phyloP scores from a whole-genome alignment of 441 rosid genomes.

The Croton laevigatus region DNA sequence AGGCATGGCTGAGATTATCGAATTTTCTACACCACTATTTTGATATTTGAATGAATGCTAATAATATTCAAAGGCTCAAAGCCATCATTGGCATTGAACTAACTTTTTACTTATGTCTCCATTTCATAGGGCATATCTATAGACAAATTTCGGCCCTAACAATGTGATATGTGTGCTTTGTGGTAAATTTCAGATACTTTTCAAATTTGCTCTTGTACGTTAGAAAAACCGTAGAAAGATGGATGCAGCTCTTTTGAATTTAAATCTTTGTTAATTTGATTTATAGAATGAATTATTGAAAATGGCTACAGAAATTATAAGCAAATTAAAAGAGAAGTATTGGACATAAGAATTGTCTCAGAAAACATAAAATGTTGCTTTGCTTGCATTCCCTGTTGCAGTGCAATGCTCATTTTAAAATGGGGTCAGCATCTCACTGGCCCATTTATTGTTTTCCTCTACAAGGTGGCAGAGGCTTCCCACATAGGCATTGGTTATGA shows the following conservation, averaged over 20 bases:
- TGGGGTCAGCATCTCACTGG: conserved; percentile 71
- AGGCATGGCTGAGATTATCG: conserved; percentile 3
- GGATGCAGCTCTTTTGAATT: background rate
- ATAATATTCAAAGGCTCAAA: conserved; percentile 13
- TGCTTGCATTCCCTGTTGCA: conserved; percentile 23
- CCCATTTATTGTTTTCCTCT: conserved; percentile 39
- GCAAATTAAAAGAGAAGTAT: conserved; percentile 25
- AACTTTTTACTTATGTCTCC: conserved; percentile 11
- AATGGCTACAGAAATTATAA: conserved; percentile 28
- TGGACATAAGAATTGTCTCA: conserved; percentile 26
- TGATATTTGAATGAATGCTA: conserved; percentile 11
- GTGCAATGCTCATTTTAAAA: conserved; percentile 20
- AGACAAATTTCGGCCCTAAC: conserved; percentile 9
- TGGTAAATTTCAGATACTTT: background rate
- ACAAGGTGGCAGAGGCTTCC: conserved; percentile 86
- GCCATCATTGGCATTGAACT: conserved; percentile 21
- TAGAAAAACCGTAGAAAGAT: background rate
- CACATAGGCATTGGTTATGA: conserved; percentile 90
- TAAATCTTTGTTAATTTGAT: conserved; percentile 9
- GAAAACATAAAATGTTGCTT: conserved; percentile 34
- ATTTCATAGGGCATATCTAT: conserved; percentile 17
- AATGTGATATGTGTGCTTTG: conserved; percentile 15
- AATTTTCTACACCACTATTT: background rate
- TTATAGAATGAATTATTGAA: conserved; percentile 28
- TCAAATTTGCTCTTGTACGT: background rate